Percentiles rank a stretch among this genome's conserved stretches.
phyloP scores from a whole-genome alignment of 768 basidiomycete species.

The Suillus sp. region DNA sequence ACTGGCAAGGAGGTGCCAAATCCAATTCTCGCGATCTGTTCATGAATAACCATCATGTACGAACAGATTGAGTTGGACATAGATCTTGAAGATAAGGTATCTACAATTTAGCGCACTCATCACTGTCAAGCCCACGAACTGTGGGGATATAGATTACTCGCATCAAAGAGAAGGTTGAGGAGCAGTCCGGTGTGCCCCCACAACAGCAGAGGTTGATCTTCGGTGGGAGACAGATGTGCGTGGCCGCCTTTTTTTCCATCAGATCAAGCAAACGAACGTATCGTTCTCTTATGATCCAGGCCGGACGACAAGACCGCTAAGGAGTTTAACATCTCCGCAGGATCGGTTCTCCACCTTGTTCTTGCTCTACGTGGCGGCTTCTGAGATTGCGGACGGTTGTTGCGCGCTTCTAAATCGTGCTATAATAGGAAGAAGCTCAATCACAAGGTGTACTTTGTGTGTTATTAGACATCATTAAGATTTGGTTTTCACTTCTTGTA shows the following conservation, averaged over 20 bases:
- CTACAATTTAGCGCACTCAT: background rate
- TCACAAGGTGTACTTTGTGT: constrained; percentile 15
- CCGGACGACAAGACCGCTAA: constrained; percentile 88
- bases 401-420: background rate
- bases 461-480: constrained; percentile 21
- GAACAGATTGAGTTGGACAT: constrained; percentile 92
- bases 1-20: constrained; percentile 90
- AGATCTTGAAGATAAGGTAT: constrained; percentile 83
- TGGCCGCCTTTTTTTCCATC: constrained; percentile 15
- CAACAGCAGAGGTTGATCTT: constrained; percentile 95
- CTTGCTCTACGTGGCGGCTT: constrained; percentile 92
- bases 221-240: constrained; percentile 90
- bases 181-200: constrained; percentile 97
- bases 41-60: constrained; percentile 16
- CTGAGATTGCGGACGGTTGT: constrained; percentile 32
- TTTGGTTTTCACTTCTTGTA: constrained; percentile 4
- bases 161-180: constrained; percentile 98
- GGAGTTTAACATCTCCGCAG: constrained; percentile 82
- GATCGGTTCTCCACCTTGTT: constrained; percentile 90
- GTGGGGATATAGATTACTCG: constrained; percentile 82
- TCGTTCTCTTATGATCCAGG: constrained; percentile 44
- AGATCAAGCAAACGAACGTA: background rate
- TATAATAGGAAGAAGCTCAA: constrained; percentile 11
- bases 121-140: constrained; percentile 8
- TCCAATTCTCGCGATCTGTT: constrained; percentile 1